A percentile compares a stretch with the other conserved stretches of the same genome.
Evolutionary conservation across 2,329 filamentous ascomycete genomes (phyloP).

Genomic region (Bisporella sp.): DNA sequence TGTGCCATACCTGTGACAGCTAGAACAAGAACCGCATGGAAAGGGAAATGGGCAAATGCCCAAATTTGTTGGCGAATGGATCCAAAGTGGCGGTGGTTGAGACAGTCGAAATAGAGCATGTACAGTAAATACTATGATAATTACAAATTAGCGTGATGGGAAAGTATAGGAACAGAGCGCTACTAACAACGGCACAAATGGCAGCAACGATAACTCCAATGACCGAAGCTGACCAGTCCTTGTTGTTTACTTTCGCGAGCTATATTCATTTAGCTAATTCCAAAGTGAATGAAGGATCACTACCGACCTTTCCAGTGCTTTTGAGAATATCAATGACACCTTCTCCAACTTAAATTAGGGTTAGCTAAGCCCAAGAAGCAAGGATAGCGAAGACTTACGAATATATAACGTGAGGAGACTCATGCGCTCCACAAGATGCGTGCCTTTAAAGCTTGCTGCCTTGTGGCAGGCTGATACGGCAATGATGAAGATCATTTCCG

Average conservation of each 20-base stretch:
- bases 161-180: too few relatives aligned
- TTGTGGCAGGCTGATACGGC: conserved; percentile 11
- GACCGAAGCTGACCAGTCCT: not conserved
- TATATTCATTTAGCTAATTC: not conserved
- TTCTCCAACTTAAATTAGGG: conserved; percentile 11
- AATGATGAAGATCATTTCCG: conserved; percentile 16
- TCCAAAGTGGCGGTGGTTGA: conserved; percentile 12
- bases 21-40: conserved; percentile 49
- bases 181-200: conserved; percentile 11
- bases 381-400: conserved; percentile 1
- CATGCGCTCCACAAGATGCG: conserved; percentile 50
- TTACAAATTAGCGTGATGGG: too few relatives aligned
- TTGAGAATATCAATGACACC: conserved; percentile 16
- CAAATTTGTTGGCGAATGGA: conserved; percentile 24
- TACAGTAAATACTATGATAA: conserved; percentile 15
- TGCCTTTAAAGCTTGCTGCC: conserved; percentile 45
- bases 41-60: conserved; percentile 45
- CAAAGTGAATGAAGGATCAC: not conserved
- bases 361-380: not conserved
- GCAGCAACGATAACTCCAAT: conserved; percentile 13
- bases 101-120: conserved; percentile 19
- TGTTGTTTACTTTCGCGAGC: not conserved
- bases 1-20: conserved; percentile 40
- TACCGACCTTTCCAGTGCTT: conserved; percentile 11
- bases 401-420: conserved; percentile 52